Percentiles rank a stretch among this genome's conserved stretches.
Evolutionary conservation across 495 filamentous ascomycete species (phyloP).

Genomic region (Lasiosphaeria ovina): DNA sequence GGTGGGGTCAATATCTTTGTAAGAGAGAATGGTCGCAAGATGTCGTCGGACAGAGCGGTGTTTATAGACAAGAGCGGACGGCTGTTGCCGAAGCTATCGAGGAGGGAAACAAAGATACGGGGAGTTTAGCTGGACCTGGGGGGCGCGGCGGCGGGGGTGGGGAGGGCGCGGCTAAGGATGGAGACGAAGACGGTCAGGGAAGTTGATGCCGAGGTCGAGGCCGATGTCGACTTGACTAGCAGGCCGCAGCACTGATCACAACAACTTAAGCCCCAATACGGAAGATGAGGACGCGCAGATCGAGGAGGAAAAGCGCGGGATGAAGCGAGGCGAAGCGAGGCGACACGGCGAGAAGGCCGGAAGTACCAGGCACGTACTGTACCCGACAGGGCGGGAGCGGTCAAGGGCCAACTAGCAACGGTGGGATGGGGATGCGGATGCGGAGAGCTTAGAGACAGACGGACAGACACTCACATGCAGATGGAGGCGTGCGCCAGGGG

Average conservation of each 20-base stretch:
- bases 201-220: background rate
- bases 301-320: background rate
- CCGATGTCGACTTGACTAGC: background rate
- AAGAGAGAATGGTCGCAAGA: background rate
- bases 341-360: background rate
- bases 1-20: background rate
- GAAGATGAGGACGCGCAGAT: background rate
- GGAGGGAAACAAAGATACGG: conserved; percentile 2
- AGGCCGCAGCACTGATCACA: conserved; percentile 1
- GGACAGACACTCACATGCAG: background rate
- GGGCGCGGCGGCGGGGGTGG: background rate
- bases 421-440: background rate
- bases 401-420: conserved; percentile 6
- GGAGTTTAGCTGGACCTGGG: conserved; percentile 1
- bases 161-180: background rate
- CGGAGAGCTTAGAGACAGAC: background rate
- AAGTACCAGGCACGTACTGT: conserved; percentile 5
- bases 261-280: background rate
- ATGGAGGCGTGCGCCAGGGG: background rate
- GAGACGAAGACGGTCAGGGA: background rate
- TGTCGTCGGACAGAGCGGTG: conserved; percentile 1
- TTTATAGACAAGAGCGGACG: conserved; percentile 13
- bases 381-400: conserved; percentile 1
- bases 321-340: background rate
- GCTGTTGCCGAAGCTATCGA: background rate